A percentile compares a stretch with the other conserved stretches of the same genome.
phyloP scores from a whole-genome alignment of 805 yeast species.

The Metschnikowia baotianmanensis region DNA sequence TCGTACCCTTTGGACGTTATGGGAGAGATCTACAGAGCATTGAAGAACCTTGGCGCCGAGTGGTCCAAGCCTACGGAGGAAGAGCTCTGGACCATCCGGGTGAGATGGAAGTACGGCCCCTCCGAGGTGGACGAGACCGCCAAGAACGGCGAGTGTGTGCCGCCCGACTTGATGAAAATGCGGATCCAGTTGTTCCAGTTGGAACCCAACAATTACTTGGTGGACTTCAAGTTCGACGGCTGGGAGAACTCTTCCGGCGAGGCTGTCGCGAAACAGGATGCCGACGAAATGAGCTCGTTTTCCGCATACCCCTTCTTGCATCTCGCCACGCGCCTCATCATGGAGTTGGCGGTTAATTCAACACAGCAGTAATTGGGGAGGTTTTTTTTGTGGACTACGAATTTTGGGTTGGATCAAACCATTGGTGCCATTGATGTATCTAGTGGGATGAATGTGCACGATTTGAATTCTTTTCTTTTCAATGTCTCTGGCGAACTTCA shows the following conservation, averaged over 20 bases:
- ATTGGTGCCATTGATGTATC: too few relatives aligned
- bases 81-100: slow-evolving; percentile 93
- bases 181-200: slow-evolving; percentile 93
- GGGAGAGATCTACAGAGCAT: slow-evolving; percentile 96
- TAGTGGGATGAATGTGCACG: too few relatives aligned
- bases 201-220: slow-evolving; percentile 93
- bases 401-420: too few relatives aligned
- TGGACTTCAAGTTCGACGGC: slow-evolving; percentile 96
- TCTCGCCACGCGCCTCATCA: slow-evolving; percentile 84
- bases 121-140: slow-evolving; percentile 22
- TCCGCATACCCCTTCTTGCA: slow-evolving; percentile 95
- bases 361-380: slow-evolving; percentile 18
- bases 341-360: slow-evolving; percentile 91
- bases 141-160: slow-evolving; percentile 27
- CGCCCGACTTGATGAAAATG: slow-evolving; percentile 90
- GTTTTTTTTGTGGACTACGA: too few relatives aligned
- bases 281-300: slow-evolving; percentile 81
- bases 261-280: slow-evolving; percentile 34
- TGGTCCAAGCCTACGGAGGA: slow-evolving; percentile 96
- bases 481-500: too few relatives aligned
- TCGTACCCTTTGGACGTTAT: slow-evolving; percentile 96
- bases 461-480: too few relatives aligned
- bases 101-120: slow-evolving; percentile 77
- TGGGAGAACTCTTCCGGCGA: slow-evolving; percentile 63
- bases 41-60: slow-evolving; percentile 92